Evolutionary conservation across 768 basidiomycete species (phyloP).

Genomic region (Psilocybe azurescens): DNA sequence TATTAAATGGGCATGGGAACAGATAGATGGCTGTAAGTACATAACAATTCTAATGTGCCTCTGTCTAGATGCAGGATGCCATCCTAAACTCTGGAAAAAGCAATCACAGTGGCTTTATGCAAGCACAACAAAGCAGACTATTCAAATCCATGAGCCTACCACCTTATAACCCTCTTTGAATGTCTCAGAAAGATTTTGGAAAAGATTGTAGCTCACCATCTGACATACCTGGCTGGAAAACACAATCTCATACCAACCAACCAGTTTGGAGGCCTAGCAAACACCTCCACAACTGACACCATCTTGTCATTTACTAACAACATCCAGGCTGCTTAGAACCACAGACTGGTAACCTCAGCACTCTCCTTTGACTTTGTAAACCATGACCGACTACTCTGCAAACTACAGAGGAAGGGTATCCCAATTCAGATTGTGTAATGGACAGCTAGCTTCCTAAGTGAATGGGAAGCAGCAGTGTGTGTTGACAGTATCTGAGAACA

Average conservation of each 20-base stretch:
- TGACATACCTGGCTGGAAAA: constrained; percentile 26
- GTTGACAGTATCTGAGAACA: constrained; percentile 24
- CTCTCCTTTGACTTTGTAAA: constrained; percentile 33
- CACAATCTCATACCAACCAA: constrained; percentile 27
- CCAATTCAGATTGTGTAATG: constrained; percentile 24
- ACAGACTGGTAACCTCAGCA: constrained; percentile 26
- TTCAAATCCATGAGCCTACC: constrained; percentile 36
- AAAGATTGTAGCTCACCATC: constrained; percentile 26
- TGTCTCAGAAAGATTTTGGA: constrained; percentile 38
- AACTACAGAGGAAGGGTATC: constrained; percentile 23
- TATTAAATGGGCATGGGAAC: no score
- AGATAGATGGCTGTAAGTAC: neutral
- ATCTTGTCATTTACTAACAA: constrained; percentile 29
- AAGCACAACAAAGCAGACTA: constrained; percentile 45
- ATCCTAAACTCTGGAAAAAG: constrained; percentile 30
- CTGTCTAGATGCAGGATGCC: constrained; percentile 28
- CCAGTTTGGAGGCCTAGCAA: constrained; percentile 29
- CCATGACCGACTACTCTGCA: constrained; percentile 26
- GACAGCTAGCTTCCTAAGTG: constrained; percentile 27
- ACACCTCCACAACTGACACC: constrained; percentile 27
- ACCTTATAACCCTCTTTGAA: constrained; percentile 38
- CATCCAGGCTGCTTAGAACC: constrained; percentile 28
- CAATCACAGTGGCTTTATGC: constrained; percentile 33
- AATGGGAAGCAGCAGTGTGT: constrained; percentile 30
- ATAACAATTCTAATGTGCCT: constrained; percentile 18